Conservation (phyloP, 768 basidiomycete genomes). For the Paxillus rubicundulus region DNA sequence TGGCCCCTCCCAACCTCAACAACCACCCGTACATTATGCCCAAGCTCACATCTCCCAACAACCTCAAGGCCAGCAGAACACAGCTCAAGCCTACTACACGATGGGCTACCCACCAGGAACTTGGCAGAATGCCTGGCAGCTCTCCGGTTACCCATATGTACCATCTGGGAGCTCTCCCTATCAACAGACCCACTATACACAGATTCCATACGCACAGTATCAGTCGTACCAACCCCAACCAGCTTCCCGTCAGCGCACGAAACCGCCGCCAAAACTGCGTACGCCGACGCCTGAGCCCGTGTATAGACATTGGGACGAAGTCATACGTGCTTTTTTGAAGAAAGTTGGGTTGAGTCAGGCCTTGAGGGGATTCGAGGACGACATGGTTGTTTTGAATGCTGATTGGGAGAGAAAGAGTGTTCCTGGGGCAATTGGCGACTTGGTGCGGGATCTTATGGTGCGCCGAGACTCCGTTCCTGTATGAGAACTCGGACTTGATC, state of each 20-base stretch:
- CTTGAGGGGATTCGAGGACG: slow-evolving; percentile 61
- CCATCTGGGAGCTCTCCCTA: slow-evolving; percentile 29
- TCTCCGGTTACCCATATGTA: slow-evolving; percentile 32
- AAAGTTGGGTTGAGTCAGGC: slow-evolving; percentile 58
- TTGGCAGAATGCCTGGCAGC: slow-evolving; percentile 35
- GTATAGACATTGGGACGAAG: slow-evolving; percentile 61
- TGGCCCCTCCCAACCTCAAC: slow-evolving; percentile 16
- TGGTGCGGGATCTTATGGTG: slow-evolving; percentile 53
- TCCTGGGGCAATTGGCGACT: slow-evolving; percentile 50
- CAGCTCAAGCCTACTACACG: slow-evolving; percentile 30
- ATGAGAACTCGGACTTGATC: background rate
- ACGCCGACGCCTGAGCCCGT: slow-evolving; percentile 41
- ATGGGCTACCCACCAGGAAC: slow-evolving; percentile 32
- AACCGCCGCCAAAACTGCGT: slow-evolving; percentile 25
- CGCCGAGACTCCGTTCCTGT: slow-evolving; percentile 15
- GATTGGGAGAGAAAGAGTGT: slow-evolving; percentile 62
- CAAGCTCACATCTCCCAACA: slow-evolving; percentile 20
- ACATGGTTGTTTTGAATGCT: slow-evolving; percentile 66
- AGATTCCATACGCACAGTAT: slow-evolving; percentile 34
- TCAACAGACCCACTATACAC: slow-evolving; percentile 34
- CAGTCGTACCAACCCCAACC: slow-evolving; percentile 31
- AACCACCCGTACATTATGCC: slow-evolving; percentile 17
- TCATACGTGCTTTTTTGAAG: slow-evolving; percentile 51
- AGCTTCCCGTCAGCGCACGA: slow-evolving; percentile 28
- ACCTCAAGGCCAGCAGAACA: slow-evolving; percentile 21